Base-by-base conservation (phyloP, 352 stramenopile genomes). In the Globisporangium paroecandrum region DNA sequence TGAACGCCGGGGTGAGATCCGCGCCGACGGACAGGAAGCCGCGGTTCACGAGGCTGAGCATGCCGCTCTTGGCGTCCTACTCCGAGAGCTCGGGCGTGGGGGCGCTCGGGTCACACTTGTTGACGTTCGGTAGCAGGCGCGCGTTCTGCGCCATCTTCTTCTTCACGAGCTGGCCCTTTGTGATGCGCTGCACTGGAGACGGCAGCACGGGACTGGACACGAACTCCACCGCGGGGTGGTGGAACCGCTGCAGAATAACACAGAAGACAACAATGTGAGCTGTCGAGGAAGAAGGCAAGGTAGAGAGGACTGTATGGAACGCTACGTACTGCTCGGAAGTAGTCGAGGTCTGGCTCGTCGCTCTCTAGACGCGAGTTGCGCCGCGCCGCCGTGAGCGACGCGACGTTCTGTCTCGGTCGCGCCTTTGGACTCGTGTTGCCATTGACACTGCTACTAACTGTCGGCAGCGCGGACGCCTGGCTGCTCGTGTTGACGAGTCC, bases 41-140 rank as follows among this genome's bases (percentile, higher is more conserved):
- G 38, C 87, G 79, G 25, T 87, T 90, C 47, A 93, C 60, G 9
- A 94, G 71, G 64, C 83, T 87, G 24, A 92, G 70, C 41, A 94
- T 76, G 20, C 87, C 87, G 47, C 78, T 69, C 25, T 78, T 78
- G 6, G 83, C 85, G 59, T 94, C 87, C 22, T 83, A 76, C 27
- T 82, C 82, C 29, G 69, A 69, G 3, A 94, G 69, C 41, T 87
- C 76, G 1, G 87, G 87, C 6, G 76, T 70, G 6, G 80, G 72
- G 18, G 75, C 85, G 25, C 66, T 74, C 32, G 86, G 81, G 61
- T 94, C 84, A 13, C 68, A 74, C 73, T 87, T 87, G 69, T 90
- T 88, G 12, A 93, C 82, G 59, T 77, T 90, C 8, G 86, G 86
- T 24, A 94, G 76, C 5, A 94, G 65, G 0, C 86, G 84, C 38